phyloP scores from a whole-genome alignment of 169 alveolate genomes.

The Eimeria maxima region DNA sequence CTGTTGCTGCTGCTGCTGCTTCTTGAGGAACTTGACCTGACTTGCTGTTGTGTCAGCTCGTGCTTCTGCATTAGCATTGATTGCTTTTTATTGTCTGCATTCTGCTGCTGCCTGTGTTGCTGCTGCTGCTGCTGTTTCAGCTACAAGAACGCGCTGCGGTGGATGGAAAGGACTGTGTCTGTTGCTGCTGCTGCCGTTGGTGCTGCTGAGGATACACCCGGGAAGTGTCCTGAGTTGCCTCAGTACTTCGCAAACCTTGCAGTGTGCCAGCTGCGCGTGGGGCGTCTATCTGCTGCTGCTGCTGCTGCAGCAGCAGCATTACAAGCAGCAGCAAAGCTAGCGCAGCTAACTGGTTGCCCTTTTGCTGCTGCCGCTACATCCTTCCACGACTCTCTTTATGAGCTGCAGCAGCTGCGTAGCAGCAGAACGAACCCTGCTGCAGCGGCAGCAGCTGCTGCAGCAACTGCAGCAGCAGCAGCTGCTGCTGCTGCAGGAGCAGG shows the following conservation, averaged over 20 bases:
- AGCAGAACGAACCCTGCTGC: neutral
- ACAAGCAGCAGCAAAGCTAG: slow-evolving; percentile 34
- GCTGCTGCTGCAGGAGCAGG: neutral
- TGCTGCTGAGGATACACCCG: slow-evolving; percentile 15
- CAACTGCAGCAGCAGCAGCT: slow-evolving; percentile 9
- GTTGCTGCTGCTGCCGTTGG: slow-evolving; percentile 34
- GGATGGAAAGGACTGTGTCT: slow-evolving; percentile 20
- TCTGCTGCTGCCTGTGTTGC: neutral
- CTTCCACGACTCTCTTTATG: neutral
- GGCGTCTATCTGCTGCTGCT: slow-evolving; percentile 1
- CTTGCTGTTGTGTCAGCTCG: neutral
- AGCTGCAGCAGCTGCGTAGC: slow-evolving; percentile 32
- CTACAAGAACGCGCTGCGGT: neutral
- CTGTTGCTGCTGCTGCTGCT: slow-evolving; percentile 8
- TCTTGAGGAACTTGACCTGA: too few relatives aligned
- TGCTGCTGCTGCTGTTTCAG: slow-evolving; percentile 47
- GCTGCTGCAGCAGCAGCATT: slow-evolving; percentile 34
- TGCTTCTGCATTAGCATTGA: neutral
- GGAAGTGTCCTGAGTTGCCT: neutral
- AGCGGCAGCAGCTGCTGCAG: neutral
- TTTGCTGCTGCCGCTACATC: neutral
- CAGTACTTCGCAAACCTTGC: slow-evolving; percentile 7
- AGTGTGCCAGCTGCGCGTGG: slow-evolving; percentile 11
- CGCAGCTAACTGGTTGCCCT: slow-evolving; percentile 28
- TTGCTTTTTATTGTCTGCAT: neutral